Percentiles rank a stretch among this genome's conserved stretches.
Conservation (phyloP, 1,139 yeast genomes). For the Torulaspora pretoriensis region DNA sequence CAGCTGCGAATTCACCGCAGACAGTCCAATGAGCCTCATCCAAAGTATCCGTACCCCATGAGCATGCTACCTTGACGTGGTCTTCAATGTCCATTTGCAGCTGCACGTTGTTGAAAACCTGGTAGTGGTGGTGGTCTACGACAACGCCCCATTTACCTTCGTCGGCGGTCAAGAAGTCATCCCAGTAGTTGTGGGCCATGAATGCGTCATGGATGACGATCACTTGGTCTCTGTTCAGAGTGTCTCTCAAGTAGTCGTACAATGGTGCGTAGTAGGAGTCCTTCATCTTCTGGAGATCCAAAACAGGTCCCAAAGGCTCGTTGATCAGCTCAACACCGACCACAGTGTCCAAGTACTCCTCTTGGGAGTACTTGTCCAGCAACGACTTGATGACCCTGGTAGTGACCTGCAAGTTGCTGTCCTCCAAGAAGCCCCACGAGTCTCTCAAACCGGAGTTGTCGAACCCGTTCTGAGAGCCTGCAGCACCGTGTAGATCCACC, state of each 20-base stretch:
- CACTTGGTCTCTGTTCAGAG: conserved; percentile 31
- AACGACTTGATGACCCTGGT: conserved; percentile 37
- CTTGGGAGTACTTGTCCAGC: conserved; percentile 61
- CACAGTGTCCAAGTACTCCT: conserved; percentile 63
- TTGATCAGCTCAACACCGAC: conserved; percentile 81
- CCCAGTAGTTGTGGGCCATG: conserved; percentile 58
- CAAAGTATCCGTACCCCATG: conserved; percentile 49
- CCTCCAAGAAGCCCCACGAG: conserved; percentile 51
- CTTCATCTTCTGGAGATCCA: conserved; percentile 57
- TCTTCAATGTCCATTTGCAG: conserved; percentile 52
- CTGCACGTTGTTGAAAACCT: conserved; percentile 69
- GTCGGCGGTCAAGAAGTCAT: conserved; percentile 43
- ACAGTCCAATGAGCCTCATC: conserved; percentile 69
- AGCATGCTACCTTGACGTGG: conserved; percentile 61
- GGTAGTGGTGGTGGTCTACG: conserved; percentile 89
- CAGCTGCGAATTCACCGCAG: conserved; percentile 92
- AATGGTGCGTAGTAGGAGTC: conserved; percentile 45
- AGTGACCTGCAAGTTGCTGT: conserved; percentile 42
- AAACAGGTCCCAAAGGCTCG: conserved; percentile 77
- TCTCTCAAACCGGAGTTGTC: conserved; percentile 92
- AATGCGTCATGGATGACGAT: conserved; percentile 52
- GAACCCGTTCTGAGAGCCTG: conserved; percentile 97
- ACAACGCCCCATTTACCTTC: conserved; percentile 60
- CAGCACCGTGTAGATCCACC: conserved; percentile 93
- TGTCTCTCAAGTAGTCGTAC: conserved; percentile 37